A percentile compares a stretch with the other conserved stretches of the same genome.
Evolutionary conservation across 495 filamentous ascomycete species (phyloP).

Genomic region (Neurospora discreta): DNA sequence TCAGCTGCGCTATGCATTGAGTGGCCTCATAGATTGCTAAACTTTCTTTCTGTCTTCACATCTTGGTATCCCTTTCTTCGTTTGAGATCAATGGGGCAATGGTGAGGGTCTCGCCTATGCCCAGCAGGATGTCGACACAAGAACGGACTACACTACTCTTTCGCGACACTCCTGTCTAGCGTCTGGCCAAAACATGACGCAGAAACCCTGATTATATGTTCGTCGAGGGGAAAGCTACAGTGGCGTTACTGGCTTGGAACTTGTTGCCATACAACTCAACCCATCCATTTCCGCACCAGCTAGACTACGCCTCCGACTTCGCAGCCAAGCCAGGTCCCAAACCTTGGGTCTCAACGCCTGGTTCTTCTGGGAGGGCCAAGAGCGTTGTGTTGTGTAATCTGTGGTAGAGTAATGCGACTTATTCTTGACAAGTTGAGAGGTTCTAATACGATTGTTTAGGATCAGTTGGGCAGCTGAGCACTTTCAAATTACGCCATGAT

Average conservation of each 20-base stretch:
- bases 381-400: background rate
- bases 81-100: background rate
- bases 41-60: background rate
- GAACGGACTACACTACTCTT: background rate
- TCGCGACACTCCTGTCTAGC: background rate
- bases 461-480: background rate
- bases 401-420: background rate
- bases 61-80: background rate
- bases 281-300: background rate
- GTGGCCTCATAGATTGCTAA: background rate
- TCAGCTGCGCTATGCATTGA: background rate
- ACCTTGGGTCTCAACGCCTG: background rate
- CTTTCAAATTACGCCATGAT: background rate
- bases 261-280: background rate
- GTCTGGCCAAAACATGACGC: background rate
- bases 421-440: background rate
- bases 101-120: background rate
- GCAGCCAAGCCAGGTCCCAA: background rate
- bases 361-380: background rate
- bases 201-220: background rate
- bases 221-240: background rate
- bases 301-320: background rate
- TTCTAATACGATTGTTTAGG: background rate
- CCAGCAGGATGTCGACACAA: background rate
- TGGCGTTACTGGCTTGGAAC: background rate